phyloP scores from a whole-genome alignment of 768 basidiomycete species.

The Coprinopsis marcescibilis region DNA sequence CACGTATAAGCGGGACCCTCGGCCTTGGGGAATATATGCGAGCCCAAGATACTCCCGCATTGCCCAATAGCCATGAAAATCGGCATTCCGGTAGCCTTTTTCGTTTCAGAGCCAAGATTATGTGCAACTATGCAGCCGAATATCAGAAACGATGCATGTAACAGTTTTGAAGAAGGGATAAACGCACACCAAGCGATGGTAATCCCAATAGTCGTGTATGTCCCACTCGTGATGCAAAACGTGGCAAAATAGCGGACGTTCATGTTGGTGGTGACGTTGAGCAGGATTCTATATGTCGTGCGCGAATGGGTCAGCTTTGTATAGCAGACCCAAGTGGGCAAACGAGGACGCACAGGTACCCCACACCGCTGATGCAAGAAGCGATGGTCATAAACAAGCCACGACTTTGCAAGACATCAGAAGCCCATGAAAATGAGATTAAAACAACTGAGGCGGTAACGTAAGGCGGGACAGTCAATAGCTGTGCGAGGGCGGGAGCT shows the following conservation, averaged over 20 bases:
- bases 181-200: conserved; percentile 73
- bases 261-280: conserved; percentile 49
- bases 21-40: conserved; percentile 60
- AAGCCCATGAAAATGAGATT: conserved; percentile 48
- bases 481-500: conserved; percentile 63
- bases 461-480: conserved; percentile 81
- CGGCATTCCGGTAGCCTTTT: conserved; percentile 70
- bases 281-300: conserved; percentile 38
- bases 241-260: conserved; percentile 73
- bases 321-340: background rate
- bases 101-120: conserved; percentile 74
- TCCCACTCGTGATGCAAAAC: conserved; percentile 72
- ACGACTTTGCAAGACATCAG: conserved; percentile 63
- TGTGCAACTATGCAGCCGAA: conserved; percentile 64
- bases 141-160: background rate
- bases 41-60: conserved; percentile 70
- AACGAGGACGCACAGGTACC: conserved; percentile 53
- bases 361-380: conserved; percentile 43
- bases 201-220: conserved; percentile 70
- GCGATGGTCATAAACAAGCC: conserved; percentile 41
- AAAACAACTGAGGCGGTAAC: conserved; percentile 65
- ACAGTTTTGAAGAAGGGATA: background rate
- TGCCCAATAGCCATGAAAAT: conserved; percentile 80
- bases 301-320: background rate
- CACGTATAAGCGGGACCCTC: conserved; percentile 66